Evolutionary conservation across 441 rosid genomes (phyloP).

Genomic region (Rhodomyrtus psidioides): DNA sequence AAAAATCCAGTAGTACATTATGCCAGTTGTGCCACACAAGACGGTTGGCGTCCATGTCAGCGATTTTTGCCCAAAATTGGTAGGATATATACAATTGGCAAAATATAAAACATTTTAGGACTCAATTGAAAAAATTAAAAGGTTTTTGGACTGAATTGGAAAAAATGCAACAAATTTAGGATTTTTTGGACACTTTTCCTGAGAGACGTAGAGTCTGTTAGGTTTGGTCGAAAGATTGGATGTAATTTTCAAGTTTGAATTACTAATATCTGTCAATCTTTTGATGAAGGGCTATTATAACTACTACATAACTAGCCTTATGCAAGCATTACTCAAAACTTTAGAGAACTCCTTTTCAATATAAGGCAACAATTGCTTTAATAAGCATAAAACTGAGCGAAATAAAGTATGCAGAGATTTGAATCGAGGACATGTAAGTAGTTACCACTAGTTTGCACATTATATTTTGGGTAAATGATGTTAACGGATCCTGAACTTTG

Average conservation of each 20-base stretch:
- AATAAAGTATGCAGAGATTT: background rate
- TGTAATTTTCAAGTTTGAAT: background rate
- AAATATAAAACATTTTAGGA: too few relatives aligned
- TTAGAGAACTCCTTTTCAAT: background rate
- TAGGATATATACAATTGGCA: too few relatives aligned
- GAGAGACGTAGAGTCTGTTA: background rate
- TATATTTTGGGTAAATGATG: background rate
- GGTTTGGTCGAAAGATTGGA: background rate
- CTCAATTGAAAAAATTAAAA: too few relatives aligned
- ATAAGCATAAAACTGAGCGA: background rate
- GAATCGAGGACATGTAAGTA: background rate
- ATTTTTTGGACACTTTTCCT: too few relatives aligned
- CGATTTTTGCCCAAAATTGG: too few relatives aligned
- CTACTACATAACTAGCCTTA: background rate
- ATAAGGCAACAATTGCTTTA: too few relatives aligned
- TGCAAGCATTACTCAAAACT: background rate
- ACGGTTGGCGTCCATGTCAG: too few relatives aligned
- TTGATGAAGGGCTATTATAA: background rate
- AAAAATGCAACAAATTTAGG: too few relatives aligned
- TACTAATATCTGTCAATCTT: background rate
- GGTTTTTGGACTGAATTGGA: too few relatives aligned
- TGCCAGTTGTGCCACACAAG: fast-evolving
- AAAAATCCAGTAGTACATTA: too few relatives aligned
- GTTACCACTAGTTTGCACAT: background rate
- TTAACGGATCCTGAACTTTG: too few relatives aligned